Evolutionary conservation across 148 eudicot species (phyloP), one percentile per base, ranked within the genome.

Genomic region (Rhododendron molle): DNA sequence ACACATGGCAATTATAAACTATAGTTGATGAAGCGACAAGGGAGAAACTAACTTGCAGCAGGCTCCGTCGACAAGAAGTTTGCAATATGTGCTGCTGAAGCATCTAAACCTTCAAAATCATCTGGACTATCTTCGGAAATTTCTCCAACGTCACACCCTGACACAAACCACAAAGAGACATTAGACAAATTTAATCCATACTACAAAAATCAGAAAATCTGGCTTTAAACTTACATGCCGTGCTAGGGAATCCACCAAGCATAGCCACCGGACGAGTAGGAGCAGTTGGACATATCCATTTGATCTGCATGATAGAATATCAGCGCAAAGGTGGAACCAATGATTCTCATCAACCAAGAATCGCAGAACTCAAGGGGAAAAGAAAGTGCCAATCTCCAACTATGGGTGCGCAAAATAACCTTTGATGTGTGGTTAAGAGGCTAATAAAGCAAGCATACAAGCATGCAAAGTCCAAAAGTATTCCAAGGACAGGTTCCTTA

Each of bases 271-370:
- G 93, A 8, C 99, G 99, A 85, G 96, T 95, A 43, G 99, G 99
- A 87, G 99, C 99, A 84, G 99, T 97, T 62, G 99, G 99, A 83
- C 99, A 97, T 74, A 97, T 97, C 94, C 97, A 97, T 89, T 97
- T 97, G 73, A 97, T 90, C 99, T 97, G 93, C 90, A 90, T 85
- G 38, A 71, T 30, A 71, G 76, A 50, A 67, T n/a, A 46, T 83
- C 43, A 69, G 43, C 44, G 13, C 43, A 34, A 69, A 32, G 23
- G 65, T 69, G 30, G 74, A 69, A 69, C 36, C 6, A 44, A 60
- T n/a, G 26, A 38, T 50, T 46, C 74, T 6, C 52, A 49, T 26
- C 43, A 47, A 83, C 54, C 26, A 34, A 23, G 56, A 28, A 50
- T 11, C 3, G 16, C 28, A 72, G 23, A 40, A 43, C 10, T 21